Percentiles rank a stretch among this genome's conserved stretches.
Evolutionary conservation across 2,329 filamentous ascomycete genomes (phyloP).

Genomic region (Elsinoe batatas): DNA sequence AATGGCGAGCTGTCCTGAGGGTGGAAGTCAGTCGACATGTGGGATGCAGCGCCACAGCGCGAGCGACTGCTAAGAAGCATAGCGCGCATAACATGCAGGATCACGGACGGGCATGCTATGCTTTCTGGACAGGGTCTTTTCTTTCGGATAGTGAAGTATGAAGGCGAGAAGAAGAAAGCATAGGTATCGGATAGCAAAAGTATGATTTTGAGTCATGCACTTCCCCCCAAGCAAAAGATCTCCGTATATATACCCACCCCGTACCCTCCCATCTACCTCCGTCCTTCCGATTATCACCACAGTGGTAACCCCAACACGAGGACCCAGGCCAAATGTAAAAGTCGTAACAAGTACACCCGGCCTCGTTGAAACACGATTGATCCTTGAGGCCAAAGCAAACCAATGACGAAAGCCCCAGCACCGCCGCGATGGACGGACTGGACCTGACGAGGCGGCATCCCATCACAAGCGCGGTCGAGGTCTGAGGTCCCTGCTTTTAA

Average conservation of each 20-base stretch:
- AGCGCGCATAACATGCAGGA: too few species aligned
- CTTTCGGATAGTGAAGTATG: too few species aligned
- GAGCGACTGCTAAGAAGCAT: too few species aligned
- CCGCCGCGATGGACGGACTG: neutral
- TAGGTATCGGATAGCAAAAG: too few species aligned
- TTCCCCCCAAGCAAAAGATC: neutral
- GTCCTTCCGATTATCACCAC: neutral
- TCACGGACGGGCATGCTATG: too few species aligned
- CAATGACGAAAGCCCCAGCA: neutral
- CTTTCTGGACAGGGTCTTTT: too few species aligned
- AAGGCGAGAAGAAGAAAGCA: too few species aligned
- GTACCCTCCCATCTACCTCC: neutral
- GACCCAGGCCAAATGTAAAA: neutral
- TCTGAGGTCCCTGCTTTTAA: neutral
- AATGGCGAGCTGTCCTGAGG: too few species aligned
- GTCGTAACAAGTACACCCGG: neutral
- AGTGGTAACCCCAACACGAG: neutral
- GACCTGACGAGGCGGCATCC: conserved; percentile 1
- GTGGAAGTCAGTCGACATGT: too few species aligned
- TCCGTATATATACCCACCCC: neutral
- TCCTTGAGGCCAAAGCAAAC: neutral
- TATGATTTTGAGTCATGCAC: too few species aligned
- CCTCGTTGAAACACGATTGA: neutral
- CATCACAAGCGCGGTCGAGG: neutral
- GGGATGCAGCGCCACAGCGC: too few species aligned